phyloP scores from a whole-genome alignment of 2,329 filamentous ascomycete species.

The Hymenoscyphus scutula region DNA sequence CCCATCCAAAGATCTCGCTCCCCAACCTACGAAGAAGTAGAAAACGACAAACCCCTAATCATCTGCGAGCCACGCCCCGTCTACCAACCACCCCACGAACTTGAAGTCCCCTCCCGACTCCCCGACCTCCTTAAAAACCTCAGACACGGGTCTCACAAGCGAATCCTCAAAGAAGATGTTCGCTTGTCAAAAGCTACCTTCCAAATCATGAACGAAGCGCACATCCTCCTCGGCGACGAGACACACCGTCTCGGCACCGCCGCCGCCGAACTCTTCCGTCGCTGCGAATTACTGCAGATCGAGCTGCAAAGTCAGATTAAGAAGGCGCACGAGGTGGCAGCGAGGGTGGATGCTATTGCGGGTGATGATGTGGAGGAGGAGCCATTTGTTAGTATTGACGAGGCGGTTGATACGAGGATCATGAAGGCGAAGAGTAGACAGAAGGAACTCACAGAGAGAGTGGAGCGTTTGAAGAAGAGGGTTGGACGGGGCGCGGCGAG shows the following conservation, averaged over 20 bases:
- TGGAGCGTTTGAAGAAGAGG: constrained; percentile 57
- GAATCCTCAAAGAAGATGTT: constrained; percentile 64
- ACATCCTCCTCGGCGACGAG: constrained; percentile 68
- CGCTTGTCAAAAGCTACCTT: constrained; percentile 69
- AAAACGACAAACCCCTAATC: constrained; percentile 46
- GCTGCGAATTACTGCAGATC: constrained; percentile 64
- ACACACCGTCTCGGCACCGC: constrained; percentile 66
- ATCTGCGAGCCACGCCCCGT: constrained; percentile 63
- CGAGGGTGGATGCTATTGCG: constrained; percentile 64
- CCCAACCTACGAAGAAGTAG: constrained; percentile 41
- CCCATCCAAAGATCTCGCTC: constrained; percentile 42
- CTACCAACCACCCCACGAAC: constrained; percentile 61
- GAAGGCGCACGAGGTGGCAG: constrained; percentile 63
- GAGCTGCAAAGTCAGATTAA: constrained; percentile 67
- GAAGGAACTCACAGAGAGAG: constrained; percentile 53
- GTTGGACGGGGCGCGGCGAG: constrained; percentile 45
- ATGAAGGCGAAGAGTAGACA: constrained; percentile 54
- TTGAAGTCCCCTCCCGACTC: constrained; percentile 57
- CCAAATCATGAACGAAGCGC: constrained; percentile 68
- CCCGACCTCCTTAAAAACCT: constrained; percentile 55
- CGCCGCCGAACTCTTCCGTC: constrained; percentile 70
- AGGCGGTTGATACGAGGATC: constrained; percentile 59
- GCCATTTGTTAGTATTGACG: constrained; percentile 49
- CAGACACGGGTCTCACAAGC: constrained; percentile 58
- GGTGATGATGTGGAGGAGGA: constrained; percentile 54